A percentile compares a stretch with the other conserved stretches of the same genome.
Conservation (phyloP, 768 basidiomycete species). For the Galerina sulciceps region DNA sequence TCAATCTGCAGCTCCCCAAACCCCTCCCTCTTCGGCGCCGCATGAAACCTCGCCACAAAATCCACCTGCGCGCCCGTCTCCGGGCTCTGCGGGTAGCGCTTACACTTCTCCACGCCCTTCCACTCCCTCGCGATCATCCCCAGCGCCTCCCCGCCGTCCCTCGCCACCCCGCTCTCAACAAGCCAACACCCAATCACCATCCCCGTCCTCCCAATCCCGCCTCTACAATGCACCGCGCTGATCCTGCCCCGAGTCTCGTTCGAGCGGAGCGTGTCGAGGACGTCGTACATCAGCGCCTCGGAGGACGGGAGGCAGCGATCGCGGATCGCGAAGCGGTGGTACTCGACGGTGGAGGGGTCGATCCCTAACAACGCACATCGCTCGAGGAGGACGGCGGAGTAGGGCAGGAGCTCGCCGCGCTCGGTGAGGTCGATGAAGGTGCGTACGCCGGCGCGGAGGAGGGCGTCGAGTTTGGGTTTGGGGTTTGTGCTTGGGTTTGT, state of each 20-base stretch:
- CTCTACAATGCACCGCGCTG: conserved; percentile 79
- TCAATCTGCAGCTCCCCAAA: conserved; percentile 8
- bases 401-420: conserved; percentile 72
- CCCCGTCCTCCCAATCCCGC: conserved; percentile 78
- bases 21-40: conserved; percentile 15
- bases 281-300: too few species aligned
- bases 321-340: conserved; percentile 80
- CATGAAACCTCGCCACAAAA: conserved; percentile 66
- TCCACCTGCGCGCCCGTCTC: conserved; percentile 83
- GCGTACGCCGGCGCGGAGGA: conserved; percentile 73
- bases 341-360: conserved; percentile 59
- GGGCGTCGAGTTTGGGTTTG: conserved; percentile 73
- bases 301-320: conserved; percentile 77
- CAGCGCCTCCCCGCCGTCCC: conserved; percentile 67
- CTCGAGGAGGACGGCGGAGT: conserved; percentile 53
- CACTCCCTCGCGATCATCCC: conserved; percentile 69
- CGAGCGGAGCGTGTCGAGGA: conserved; percentile 62
- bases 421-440: conserved; percentile 90
- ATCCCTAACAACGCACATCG: conserved; percentile 63
- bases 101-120: conserved; percentile 79
- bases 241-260: conserved; percentile 63
- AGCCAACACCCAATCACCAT: conserved; percentile 74
- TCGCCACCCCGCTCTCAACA: conserved; percentile 65
- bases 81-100: conserved; percentile 74
- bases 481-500: too few species aligned